Evolutionary conservation across 2,329 filamentous ascomycete genomes (phyloP), one percentile per base, ranked within the genome.

Genomic region (Raffaelea arxii): DNA sequence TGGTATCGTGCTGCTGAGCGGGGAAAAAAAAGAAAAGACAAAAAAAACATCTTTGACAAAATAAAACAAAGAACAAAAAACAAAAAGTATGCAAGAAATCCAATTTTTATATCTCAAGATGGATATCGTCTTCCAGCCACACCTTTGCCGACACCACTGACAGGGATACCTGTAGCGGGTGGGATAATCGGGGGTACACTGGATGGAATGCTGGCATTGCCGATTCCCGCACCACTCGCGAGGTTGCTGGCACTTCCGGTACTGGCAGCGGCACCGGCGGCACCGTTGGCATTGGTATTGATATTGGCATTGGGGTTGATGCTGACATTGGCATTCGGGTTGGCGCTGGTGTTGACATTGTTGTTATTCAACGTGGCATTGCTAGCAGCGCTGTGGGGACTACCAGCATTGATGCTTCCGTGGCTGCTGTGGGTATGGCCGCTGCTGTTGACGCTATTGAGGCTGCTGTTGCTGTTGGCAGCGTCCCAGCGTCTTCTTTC

Each of bases 401-500:
- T 32, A 19, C 4, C 18, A 7, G 14, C 19, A 21, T 43, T 25
- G n/a, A 10, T 10, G 24, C 25, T 43, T 6, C 41, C 40, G 7
- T 30, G 16, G 16, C 40, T 43, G 32, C 14, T 11, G 10, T 43
- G 24, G 32, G n/a, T 43, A n/a, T 45, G 19, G 12, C 37, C 37
- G 25, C 37, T 23, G 42, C 46, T 43, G 35, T 25, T 43, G 18
- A 21, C 16, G 21, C 25, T 48, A 21, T 48, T 45, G 14, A 30
- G 4, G 6, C 43, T 48, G 43, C 23, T 49, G 27, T 16, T 48
- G 37, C 42, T 44, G 42, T 43, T 41, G 4, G 16, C 4, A 4
- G 3, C 23, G 6, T 42, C 43, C 4, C 30, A 30, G 19, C 32
- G 25, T n/a, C n/a, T n/a, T n/a, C n/a, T n/a, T n/a, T n/a, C n/a